Evolutionary conservation across 129 eudicot species (phyloP), one percentile per base, ranked within the genome.

Genomic region (Chrysanthemum lavandulifolium): DNA sequence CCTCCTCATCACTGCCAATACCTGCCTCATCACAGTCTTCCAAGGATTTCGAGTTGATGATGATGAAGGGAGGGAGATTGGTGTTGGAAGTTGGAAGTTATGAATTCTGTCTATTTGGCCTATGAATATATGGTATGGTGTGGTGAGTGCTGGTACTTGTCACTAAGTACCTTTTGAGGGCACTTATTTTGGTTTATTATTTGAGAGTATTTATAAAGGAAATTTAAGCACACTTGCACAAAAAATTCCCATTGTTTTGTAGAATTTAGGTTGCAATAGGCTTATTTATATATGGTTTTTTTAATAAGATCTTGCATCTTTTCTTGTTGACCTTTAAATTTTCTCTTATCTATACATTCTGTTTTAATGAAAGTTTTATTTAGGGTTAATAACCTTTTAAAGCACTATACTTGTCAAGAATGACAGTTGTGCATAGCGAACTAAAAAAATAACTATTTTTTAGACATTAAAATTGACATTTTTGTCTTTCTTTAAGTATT

Each of bases 141-240:
- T 45, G 47, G 78, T 65, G 82, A 77, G 85, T 86, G 83, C 69
- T 86, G 71, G 83, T 85, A 73, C 84, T 76, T 82, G 68, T 79
- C 87, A 79, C 82, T 69, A 65, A 78, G 21, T 69, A 76, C 76
- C 71, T 82, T 79, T 75, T 68, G 66, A 48, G 79, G 73, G 73
- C 82, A 63, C 82, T 76, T 70, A 67, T 48, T 64, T 72, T 47
- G 36, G 27, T 59, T 51, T 23, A 1, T 45, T 55, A 65, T 72
- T 56, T 45, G 81, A 78, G 66, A 82, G 82, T 78, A 78, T 71
- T 78, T 63, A 78, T 63, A 71, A 78, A 40, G 66, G 47, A 54
- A 58, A 64, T 55, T 70, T 16, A 48, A 69, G 51, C 71, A 69
- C 47, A 62, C 71, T 23, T 50, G 16, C 57, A 76, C 70, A 60